phyloP scores from a whole-genome alignment of 129 eudicot genomes.

The Pulicaria dysenterica region DNA sequence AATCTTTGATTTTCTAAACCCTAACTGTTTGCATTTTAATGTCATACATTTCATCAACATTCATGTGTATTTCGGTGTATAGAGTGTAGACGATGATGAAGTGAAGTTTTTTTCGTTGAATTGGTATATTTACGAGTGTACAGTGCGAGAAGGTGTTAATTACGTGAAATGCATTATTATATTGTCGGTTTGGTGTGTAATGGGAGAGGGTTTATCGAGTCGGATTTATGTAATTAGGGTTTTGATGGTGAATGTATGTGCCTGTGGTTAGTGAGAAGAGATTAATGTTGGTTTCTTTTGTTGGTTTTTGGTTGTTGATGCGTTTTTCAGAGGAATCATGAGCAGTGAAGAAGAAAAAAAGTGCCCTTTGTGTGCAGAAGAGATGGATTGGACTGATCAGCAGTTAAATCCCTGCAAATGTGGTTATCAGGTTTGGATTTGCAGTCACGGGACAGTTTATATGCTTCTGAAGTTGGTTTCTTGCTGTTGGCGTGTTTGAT shows the following conservation, averaged over 20 bases:
- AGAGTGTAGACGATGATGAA: constrained; percentile 12
- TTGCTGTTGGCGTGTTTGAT: neutral
- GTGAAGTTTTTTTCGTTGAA: neutral
- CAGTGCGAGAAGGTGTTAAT: neutral
- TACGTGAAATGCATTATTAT: constrained; percentile 22
- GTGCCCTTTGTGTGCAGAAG: constrained; percentile 88
- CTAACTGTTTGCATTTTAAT: constrained; percentile 21
- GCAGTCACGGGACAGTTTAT: neutral
- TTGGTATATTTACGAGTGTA: constrained; percentile 7
- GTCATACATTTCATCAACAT: neutral
- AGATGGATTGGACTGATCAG: constrained; percentile 92
- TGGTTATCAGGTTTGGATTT: constrained; percentile 65
- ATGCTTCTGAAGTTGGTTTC: neutral
- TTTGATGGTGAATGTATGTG: constrained; percentile 28
- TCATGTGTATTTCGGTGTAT: neutral
- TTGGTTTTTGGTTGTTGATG: constrained; percentile 26
- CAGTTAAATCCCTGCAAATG: constrained; percentile 80
- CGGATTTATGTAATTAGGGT: constrained; percentile 31
- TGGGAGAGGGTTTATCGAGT: constrained; percentile 22
- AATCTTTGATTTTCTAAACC: constrained; percentile 19
- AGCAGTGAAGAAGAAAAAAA: constrained; percentile 68
- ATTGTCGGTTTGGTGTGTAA: constrained; percentile 31
- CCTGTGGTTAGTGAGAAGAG: neutral
- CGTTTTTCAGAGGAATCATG: constrained; percentile 46
- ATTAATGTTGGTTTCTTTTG: constrained; percentile 1